Conservation (phyloP, 192 early-diverging fungal species). For the Coemansia javaensis region DNA sequence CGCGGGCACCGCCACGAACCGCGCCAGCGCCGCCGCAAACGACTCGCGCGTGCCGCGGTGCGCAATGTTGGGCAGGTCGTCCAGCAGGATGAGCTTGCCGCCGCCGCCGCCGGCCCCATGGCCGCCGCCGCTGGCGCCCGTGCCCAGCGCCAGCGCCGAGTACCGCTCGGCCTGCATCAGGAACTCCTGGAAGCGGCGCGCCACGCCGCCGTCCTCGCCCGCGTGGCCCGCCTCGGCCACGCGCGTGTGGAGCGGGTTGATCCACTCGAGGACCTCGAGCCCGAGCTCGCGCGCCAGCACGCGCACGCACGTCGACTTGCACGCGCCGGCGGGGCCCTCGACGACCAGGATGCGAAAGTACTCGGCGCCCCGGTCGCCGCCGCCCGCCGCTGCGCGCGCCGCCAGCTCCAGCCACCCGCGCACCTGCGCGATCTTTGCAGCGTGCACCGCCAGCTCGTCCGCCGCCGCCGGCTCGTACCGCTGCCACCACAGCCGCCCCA, state of each 20-base stretch:
- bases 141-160: constrained; percentile 19
- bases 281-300: constrained; percentile 54
- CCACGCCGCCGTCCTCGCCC: constrained; percentile 35
- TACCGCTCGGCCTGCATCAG: constrained; percentile 53
- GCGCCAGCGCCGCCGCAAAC: constrained; percentile 48
- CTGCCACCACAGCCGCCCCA: constrained; percentile 42
- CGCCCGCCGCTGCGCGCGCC: constrained; percentile 9
- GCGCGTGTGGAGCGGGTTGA: constrained; percentile 41
- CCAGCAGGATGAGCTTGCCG: constrained; percentile 53
- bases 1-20: constrained; percentile 32
- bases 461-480: constrained; percentile 22
- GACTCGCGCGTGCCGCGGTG: constrained; percentile 48
- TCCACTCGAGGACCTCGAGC: constrained; percentile 59
- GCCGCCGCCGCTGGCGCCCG: not conserved
- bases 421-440: constrained; percentile 51
- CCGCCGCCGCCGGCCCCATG: not conserved
- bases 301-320: constrained; percentile 58
- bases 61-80: constrained; percentile 57
- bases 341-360: constrained; percentile 53
- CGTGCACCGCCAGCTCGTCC: constrained; percentile 52
- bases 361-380: not conserved
- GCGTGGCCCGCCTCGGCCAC: constrained; percentile 1
- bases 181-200: constrained; percentile 53
- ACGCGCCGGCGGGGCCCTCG: constrained; percentile 60
- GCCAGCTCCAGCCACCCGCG: constrained; percentile 54